phyloP scores from a whole-genome alignment of 106 monocot species.

The Acorus calamus region DNA sequence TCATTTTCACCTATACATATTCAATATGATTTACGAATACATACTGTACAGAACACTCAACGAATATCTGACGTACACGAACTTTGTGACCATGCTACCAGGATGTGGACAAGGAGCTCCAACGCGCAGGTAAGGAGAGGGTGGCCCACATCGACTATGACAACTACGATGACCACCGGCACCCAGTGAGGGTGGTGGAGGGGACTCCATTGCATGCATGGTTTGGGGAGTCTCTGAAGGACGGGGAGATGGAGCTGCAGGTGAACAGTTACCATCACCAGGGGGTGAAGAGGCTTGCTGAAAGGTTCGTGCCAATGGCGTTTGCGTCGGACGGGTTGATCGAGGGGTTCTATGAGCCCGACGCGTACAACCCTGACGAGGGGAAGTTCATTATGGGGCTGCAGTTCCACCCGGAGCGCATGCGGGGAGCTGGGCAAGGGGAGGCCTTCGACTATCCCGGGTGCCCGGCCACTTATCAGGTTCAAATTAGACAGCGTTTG shows the following conservation, averaged over 20 bases:
- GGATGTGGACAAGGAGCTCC: constrained; percentile 56
- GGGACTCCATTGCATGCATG: constrained; percentile 46
- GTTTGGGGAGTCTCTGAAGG: constrained; percentile 48
- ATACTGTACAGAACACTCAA: too few species aligned
- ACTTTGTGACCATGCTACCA: constrained; percentile 12
- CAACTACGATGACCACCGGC: constrained; percentile 79
- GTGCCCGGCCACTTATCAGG: constrained; percentile 80
- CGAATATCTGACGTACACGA: too few species aligned
- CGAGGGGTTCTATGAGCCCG: constrained; percentile 86
- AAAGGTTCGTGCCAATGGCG: constrained; percentile 75
- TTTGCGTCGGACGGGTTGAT: constrained; percentile 54
- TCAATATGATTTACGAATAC: too few species aligned
- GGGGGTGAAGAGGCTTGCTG: constrained; percentile 72
- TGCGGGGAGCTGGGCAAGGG: constrained; percentile 38
- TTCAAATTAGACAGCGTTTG: constrained; percentile 1
- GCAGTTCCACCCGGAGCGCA: constrained; percentile 95
- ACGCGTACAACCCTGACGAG: constrained; percentile 54
- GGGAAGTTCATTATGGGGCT: constrained; percentile 88
- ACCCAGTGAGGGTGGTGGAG: constrained; percentile 39
- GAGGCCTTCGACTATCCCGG: constrained; percentile 81
- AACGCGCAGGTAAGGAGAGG: neutral
- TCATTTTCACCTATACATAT: too few species aligned
- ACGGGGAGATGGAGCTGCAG: constrained; percentile 36
- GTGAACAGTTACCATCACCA: constrained; percentile 99
- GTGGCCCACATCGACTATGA: constrained; percentile 62